Conservation (phyloP, 2,329 filamentous ascomycete genomes). For the Drechslerella coelobrocha region DNA sequence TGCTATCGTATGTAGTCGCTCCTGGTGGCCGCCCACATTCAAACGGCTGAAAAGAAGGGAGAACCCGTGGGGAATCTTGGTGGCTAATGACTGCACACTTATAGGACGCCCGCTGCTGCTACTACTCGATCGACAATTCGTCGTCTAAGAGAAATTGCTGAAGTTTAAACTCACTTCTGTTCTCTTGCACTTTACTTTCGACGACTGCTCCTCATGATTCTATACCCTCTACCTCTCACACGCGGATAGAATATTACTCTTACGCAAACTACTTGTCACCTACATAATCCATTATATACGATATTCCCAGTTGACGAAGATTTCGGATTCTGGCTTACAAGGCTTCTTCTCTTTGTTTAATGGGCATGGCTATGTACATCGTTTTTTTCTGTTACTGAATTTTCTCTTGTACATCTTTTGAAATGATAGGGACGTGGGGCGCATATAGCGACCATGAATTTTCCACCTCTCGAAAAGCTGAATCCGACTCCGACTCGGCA, state of each 20-base stretch:
- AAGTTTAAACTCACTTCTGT: constrained; percentile 71
- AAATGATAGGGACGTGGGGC: constrained; percentile 45
- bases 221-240: constrained; percentile 47
- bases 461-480: constrained; percentile 26
- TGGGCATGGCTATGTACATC: constrained; percentile 51
- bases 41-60: neutral
- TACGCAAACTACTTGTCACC: constrained; percentile 7
- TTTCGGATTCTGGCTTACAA: constrained; percentile 24
- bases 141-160: constrained; percentile 95
- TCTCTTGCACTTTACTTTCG: constrained; percentile 29
- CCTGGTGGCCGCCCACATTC: neutral
- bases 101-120: constrained; percentile 86
- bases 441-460: constrained; percentile 35
- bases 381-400: constrained; percentile 35
- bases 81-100: neutral
- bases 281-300: constrained; percentile 32
- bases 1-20: constrained; percentile 80
- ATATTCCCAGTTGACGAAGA: constrained; percentile 39
- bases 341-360: constrained; percentile 50
- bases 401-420: constrained; percentile 50
- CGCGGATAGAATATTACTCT: constrained; percentile 43
- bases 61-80: neutral
- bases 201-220: constrained; percentile 24
- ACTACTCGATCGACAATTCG: constrained; percentile 95
- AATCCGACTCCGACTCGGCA: neutral